These are phyloP conservation scores for Colletotrichum godetiae DNA, from an alignment of 2,329 filamentous ascomycete species.

Conservation along the genomic window DNA sequence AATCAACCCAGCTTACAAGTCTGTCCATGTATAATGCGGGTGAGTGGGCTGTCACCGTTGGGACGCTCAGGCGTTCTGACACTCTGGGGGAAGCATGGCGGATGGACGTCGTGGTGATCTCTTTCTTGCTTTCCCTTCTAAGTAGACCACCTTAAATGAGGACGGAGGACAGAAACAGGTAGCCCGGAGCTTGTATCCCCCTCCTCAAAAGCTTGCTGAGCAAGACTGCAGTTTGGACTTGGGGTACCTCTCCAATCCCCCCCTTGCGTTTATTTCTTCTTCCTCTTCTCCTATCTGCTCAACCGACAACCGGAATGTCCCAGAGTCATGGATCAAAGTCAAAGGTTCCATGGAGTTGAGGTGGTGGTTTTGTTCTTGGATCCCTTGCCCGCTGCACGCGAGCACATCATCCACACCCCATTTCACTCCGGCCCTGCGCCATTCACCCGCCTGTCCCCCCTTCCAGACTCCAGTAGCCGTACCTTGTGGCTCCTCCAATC, in stretches of 20 bases:
- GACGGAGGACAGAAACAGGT: not conserved
- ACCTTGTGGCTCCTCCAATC: not conserved
- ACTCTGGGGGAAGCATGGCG: not conserved
- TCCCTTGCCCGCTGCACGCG: slow-evolving; percentile 32
- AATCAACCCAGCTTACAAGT: slow-evolving; percentile 12
- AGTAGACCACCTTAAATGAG: not conserved
- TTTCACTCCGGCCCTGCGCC: slow-evolving; percentile 24
- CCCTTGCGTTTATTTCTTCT: not conserved
- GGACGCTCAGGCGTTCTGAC: not conserved
- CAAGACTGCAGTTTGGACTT: not conserved
- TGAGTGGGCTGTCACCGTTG: slow-evolving; percentile 18
- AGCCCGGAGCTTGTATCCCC: not conserved
- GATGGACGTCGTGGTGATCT: not conserved
- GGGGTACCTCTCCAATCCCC: not conserved
- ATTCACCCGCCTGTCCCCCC: slow-evolving; percentile 23
- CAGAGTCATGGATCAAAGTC: slow-evolving; percentile 18
- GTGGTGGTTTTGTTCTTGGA: slow-evolving; percentile 21
- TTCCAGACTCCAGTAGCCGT: slow-evolving; percentile 4
- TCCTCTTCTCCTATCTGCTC: not conserved
- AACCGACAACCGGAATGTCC: not conserved
- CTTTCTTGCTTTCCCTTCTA: not conserved
- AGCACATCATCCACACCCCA: slow-evolving; percentile 32
- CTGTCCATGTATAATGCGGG: slow-evolving; percentile 19
- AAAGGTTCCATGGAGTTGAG: slow-evolving; percentile 8
- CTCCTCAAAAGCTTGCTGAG: not conserved